Conservation (phyloP, 2,329 filamentous ascomycete genomes). For the Alternaria alternata region DNA sequence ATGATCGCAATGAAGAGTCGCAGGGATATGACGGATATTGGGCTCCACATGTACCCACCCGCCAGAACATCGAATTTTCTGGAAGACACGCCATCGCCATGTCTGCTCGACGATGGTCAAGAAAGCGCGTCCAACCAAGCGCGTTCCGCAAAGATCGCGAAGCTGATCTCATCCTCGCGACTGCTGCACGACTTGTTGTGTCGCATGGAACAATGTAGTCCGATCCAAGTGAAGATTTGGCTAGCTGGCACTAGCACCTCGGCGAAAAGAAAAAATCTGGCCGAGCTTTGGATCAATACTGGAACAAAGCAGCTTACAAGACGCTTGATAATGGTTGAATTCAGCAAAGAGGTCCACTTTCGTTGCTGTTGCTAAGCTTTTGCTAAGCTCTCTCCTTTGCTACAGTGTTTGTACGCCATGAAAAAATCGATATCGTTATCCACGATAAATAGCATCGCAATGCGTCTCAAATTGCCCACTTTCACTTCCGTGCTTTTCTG, state of each 20-base stretch:
- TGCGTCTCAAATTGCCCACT: background rate
- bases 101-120: background rate
- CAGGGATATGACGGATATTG: background rate
- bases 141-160: background rate
- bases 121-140: background rate
- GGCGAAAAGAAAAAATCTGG: background rate
- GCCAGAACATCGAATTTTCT: background rate
- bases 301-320: background rate
- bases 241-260: background rate
- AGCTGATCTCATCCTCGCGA: background rate
- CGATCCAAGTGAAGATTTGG: background rate
- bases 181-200: background rate
- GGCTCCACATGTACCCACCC: background rate
- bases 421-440: rapidly evolving
- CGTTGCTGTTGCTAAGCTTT: background rate
- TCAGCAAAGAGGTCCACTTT: background rate
- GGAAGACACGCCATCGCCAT: background rate
- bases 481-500: background rate
- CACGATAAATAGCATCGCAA: background rate
- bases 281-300: background rate
- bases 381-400: background rate
- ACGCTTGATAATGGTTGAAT: background rate
- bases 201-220: background rate
- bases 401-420: background rate
- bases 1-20: background rate